phyloP scores from a whole-genome alignment of 2,329 filamentous ascomycete genomes.

The Blumeriella jaapii region DNA sequence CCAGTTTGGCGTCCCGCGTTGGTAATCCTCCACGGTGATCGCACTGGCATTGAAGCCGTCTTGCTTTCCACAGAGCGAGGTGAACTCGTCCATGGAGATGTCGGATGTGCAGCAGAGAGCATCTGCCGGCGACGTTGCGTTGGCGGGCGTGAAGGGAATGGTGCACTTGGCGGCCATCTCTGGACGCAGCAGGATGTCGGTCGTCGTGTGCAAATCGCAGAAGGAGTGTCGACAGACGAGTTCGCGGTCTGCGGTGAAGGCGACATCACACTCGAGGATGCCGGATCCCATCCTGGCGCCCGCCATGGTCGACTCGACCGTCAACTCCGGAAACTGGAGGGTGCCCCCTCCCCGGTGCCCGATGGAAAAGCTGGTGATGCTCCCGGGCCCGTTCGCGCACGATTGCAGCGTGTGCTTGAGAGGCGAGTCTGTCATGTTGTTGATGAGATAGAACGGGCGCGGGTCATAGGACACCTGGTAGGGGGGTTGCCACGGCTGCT shows the following conservation, averaged over 20 bases:
- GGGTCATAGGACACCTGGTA: conserved; percentile 9
- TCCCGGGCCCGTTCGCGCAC: conserved; percentile 12
- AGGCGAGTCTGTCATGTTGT: conserved; percentile 14
- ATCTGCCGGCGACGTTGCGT: conserved; percentile 7
- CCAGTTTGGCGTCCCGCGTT: conserved; percentile 12
- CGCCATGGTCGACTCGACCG: conserved; percentile 12
- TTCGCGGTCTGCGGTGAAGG: conserved; percentile 15
- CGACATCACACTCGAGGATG: conserved; percentile 17
- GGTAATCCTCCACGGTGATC: conserved; percentile 12
- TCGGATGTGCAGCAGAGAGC: conserved; percentile 18
- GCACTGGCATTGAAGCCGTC: conserved; percentile 16
- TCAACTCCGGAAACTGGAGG: conserved; percentile 17
- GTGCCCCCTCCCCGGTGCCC: conserved; percentile 16
- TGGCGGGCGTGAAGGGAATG: conserved; percentile 11
- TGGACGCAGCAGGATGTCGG: conserved; percentile 14
- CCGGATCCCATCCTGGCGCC: conserved; percentile 16
- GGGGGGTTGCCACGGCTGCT: too few relatives aligned
- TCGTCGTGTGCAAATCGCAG: conserved; percentile 17
- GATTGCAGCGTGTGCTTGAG: conserved; percentile 15
- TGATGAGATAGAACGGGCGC: conserved; percentile 16
- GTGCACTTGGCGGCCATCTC: conserved; percentile 15
- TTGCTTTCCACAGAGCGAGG: conserved; percentile 14
- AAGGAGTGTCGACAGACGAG: conserved; percentile 18
- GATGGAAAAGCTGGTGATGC: conserved; percentile 10
- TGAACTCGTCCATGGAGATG: conserved; percentile 14